Conservation (phyloP, 768 basidiomycete species). For the Hericium alpestre region DNA sequence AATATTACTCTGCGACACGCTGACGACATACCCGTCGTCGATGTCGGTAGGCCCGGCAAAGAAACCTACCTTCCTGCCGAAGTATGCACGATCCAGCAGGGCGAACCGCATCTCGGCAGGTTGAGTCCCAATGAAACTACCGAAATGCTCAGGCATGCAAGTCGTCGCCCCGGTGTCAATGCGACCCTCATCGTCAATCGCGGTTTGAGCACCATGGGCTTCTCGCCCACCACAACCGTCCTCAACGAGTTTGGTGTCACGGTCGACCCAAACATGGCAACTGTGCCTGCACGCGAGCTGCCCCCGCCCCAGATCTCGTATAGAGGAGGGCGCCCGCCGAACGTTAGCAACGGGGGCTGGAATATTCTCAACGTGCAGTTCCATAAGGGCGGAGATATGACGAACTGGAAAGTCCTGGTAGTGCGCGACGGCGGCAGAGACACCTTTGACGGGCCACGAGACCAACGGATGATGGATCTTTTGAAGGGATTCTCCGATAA, state of each 20-base stretch:
- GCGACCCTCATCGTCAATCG: constrained; percentile 44
- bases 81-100: constrained; percentile 52
- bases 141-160: constrained; percentile 62
- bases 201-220: constrained; percentile 51
- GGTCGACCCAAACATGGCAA: constrained; percentile 48
- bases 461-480: constrained; percentile 31
- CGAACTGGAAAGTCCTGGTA: constrained; percentile 58
- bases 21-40: constrained; percentile 26
- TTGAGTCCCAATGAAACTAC: constrained; percentile 53
- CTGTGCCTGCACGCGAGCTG: constrained; percentile 57
- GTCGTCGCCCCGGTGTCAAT: constrained; percentile 50
- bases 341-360: constrained; percentile 57
- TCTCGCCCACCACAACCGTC: constrained; percentile 25
- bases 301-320: constrained; percentile 50
- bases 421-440: constrained; percentile 37
- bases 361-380: constrained; percentile 69
- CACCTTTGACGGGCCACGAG: constrained; percentile 29
- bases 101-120: constrained; percentile 49
- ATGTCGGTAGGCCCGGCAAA: constrained; percentile 21
- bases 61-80: constrained; percentile 52
- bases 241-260: constrained; percentile 47
- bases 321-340: constrained; percentile 26
- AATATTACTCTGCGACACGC: constrained; percentile 35
- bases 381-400: constrained; percentile 38
- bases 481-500: constrained; percentile 46